A percentile compares a stretch with the other conserved stretches of the same genome.
Evolutionary conservation across 768 basidiomycete species (phyloP).

Genomic region (Leccinum aurantiacum): DNA sequence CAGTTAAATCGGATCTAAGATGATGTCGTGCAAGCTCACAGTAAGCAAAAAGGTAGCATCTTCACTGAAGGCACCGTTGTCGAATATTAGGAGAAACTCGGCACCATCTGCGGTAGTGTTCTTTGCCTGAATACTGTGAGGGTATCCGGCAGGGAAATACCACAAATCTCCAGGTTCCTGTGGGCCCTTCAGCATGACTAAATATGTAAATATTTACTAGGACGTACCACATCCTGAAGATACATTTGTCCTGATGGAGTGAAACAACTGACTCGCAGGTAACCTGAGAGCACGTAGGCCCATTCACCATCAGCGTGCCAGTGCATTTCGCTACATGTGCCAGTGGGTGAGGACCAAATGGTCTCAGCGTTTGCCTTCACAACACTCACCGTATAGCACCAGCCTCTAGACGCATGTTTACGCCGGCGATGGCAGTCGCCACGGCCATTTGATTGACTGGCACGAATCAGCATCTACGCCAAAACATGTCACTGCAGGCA

Average conservation of each 20-base stretch:
- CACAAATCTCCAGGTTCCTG: constrained; percentile 48
- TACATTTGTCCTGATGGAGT: constrained; percentile 53
- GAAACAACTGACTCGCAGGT: constrained; percentile 48
- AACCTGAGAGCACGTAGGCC: constrained; percentile 54
- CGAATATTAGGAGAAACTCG: constrained; percentile 52
- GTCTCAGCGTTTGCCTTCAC: background rate
- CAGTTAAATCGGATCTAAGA: background rate
- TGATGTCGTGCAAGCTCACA: constrained; percentile 6
- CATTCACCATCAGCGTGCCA: constrained; percentile 48
- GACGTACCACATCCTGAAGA: constrained; percentile 51
- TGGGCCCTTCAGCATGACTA: constrained; percentile 13
- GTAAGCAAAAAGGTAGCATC: constrained; percentile 54
- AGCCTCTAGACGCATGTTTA: constrained; percentile 42
- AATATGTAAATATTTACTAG: constrained; percentile 9
- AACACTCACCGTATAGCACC: constrained; percentile 41
- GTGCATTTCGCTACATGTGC: constrained; percentile 38
- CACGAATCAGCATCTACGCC: background rate
- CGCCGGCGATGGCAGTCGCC: constrained; percentile 39
- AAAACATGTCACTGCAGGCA: background rate
- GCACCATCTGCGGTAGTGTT: constrained; percentile 45
- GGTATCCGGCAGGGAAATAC: constrained; percentile 59
- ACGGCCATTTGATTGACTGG: constrained; percentile 42
- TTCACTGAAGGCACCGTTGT: constrained; percentile 49
- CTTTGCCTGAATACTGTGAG: constrained; percentile 57
- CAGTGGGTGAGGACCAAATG: constrained; percentile 8